Percentiles rank a stretch among this genome's conserved stretches.
These are phyloP conservation scores for Kodamaea arcana DNA, from an alignment of 1,139 yeast genomes.

Conservation along the genomic window DNA sequence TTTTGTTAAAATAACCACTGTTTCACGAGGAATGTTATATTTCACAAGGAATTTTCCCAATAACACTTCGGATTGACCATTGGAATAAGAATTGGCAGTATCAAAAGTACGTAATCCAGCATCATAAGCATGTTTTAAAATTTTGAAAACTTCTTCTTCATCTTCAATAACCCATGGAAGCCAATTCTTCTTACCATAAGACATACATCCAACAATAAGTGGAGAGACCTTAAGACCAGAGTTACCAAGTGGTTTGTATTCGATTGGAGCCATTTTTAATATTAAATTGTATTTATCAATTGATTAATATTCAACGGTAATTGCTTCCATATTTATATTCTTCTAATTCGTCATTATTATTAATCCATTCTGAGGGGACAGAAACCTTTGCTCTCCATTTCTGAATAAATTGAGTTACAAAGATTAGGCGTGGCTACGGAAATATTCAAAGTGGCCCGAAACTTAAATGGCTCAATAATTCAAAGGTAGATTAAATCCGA, in stretches of 20 bases:
- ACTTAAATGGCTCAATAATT: too few species aligned
- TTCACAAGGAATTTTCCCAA: slow-evolving; percentile 41
- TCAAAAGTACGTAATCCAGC: slow-evolving; percentile 52
- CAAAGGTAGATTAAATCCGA: too few species aligned
- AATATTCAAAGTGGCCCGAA: too few species aligned
- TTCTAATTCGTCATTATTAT: too few species aligned
- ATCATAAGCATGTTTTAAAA: slow-evolving; percentile 47
- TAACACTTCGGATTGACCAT: slow-evolving; percentile 38
- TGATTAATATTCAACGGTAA: background rate
- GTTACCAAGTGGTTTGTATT: slow-evolving; percentile 30
- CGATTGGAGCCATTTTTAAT: too few species aligned
- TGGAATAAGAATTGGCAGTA: slow-evolving; percentile 49
- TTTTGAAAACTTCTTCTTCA: slow-evolving; percentile 23
- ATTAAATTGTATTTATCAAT: background rate
- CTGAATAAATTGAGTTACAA: too few species aligned
- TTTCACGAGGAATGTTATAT: slow-evolving; percentile 40
- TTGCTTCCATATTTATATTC: too few species aligned
- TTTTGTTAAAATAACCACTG: slow-evolving; percentile 47
- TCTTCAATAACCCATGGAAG: slow-evolving; percentile 45
- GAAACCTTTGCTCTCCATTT: too few species aligned
- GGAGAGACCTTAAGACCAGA: slow-evolving; percentile 52
- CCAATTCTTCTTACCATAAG: slow-evolving; percentile 47
- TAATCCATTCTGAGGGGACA: too few species aligned
- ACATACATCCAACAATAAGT: slow-evolving; percentile 57
- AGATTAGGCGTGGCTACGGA: too few species aligned